These are phyloP conservation scores for Nemania sp. DNA, from an alignment of 2,329 filamentous ascomycete genomes.

Conservation along the genomic window DNA sequence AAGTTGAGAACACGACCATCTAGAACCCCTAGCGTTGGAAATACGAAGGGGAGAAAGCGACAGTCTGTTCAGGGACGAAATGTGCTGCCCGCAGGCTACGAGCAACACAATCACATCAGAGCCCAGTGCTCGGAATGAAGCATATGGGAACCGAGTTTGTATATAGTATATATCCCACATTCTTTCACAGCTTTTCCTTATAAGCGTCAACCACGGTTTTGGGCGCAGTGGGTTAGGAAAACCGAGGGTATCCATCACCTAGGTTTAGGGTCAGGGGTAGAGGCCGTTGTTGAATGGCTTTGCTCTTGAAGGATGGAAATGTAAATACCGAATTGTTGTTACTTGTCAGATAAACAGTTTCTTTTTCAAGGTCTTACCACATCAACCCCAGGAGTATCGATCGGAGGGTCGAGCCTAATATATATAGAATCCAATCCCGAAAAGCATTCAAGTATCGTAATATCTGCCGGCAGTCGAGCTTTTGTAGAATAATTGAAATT, in stretches of 20 bases:
- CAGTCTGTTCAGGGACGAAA: background rate
- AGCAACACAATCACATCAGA: background rate
- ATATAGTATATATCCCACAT: constrained; percentile 24
- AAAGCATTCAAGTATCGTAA: background rate
- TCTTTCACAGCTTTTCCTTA: constrained; percentile 30
- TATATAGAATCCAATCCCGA: background rate
- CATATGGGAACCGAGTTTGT: constrained; percentile 14
- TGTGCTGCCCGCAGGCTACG: background rate
- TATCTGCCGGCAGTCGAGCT: background rate
- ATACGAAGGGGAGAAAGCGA: background rate
- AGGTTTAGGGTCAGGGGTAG: constrained; percentile 9
- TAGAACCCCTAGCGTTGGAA: constrained; percentile 1
- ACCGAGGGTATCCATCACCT: constrained; percentile 14
- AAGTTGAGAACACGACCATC: constrained; percentile 13
- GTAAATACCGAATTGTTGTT: constrained; percentile 24
- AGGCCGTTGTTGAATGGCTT: constrained; percentile 13
- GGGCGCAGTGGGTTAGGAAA: constrained; percentile 8
- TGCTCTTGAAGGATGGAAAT: constrained; percentile 20
- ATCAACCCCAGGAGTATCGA: background rate
- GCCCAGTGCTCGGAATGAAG: constrained; percentile 6
- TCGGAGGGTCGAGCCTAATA: background rate
- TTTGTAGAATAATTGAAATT: background rate
- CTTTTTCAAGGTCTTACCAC: constrained; percentile 1
- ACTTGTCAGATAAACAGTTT: constrained; percentile 18
- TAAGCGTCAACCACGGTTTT: constrained; percentile 16